Percentiles rank a stretch among this genome's conserved stretches.
These are phyloP conservation scores for Pythium apleroticum DNA, from an alignment of 352 stramenopile species.

Conservation along the genomic window DNA sequence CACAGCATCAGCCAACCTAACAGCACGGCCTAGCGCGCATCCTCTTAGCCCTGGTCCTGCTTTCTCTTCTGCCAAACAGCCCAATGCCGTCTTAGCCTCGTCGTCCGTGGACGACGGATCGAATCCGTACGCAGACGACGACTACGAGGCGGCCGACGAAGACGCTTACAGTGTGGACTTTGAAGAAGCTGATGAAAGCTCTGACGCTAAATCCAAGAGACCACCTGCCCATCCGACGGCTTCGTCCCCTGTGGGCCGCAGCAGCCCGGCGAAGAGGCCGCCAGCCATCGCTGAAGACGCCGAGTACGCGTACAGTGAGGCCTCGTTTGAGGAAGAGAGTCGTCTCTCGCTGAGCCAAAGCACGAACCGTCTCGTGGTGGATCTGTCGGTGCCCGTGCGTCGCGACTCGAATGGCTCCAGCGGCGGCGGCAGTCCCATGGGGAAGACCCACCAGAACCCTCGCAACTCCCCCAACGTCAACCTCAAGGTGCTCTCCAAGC, in stretches of 20 bases:
- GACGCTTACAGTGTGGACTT: conserved; percentile 71
- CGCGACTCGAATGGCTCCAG: conserved; percentile 37
- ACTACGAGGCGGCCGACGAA: conserved; percentile 41
- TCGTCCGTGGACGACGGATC: conserved; percentile 13
- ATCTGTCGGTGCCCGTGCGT: conserved; percentile 58
- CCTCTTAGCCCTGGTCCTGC: conserved; percentile 22
- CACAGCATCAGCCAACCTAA: neutral
- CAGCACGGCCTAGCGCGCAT: neutral
- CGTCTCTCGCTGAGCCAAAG: conserved; percentile 39
- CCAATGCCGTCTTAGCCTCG: neutral
- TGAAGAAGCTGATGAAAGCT: conserved; percentile 48
- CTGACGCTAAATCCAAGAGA: conserved; percentile 8
- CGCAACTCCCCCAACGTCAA: conserved; percentile 43
- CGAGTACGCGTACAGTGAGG: conserved; percentile 51
- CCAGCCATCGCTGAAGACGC: conserved; percentile 33
- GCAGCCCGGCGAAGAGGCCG: conserved; percentile 9
- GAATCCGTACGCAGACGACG: conserved; percentile 31
- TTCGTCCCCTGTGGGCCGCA: conserved; percentile 6
- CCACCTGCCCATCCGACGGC: neutral
- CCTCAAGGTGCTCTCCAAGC: conserved; percentile 48
- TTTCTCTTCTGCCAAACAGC: conserved; percentile 11
- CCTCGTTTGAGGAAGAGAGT: conserved; percentile 77
- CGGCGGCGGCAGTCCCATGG: conserved; percentile 15
- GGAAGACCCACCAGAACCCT: conserved; percentile 16
- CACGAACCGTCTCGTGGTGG: conserved; percentile 48